Evolutionary conservation across 2,329 filamentous ascomycete species (phyloP).

Genomic region (Phialemoniopsis sp.): DNA sequence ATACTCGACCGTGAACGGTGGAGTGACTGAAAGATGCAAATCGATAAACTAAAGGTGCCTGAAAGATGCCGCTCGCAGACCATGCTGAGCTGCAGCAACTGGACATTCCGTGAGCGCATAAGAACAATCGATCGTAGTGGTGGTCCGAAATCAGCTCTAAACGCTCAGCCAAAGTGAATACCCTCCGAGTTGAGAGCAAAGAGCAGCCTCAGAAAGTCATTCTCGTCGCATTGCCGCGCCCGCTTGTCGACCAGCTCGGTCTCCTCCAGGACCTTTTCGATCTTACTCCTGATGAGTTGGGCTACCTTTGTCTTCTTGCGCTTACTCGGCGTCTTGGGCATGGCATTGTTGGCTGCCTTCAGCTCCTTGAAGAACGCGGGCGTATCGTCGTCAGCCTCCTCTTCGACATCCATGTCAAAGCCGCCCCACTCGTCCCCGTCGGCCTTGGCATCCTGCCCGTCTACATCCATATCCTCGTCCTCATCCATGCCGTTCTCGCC

Average conservation of each 20-base stretch:
- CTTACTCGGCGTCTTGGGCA: conserved; percentile 58
- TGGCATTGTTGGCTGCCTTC: conserved; percentile 25
- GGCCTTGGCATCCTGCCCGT: conserved; percentile 24
- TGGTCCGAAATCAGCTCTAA: conserved; percentile 4
- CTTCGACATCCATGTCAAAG: conserved; percentile 41
- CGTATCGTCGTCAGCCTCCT: conserved; percentile 66
- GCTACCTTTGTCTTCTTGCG: conserved; percentile 78
- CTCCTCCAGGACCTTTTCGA: conserved; percentile 77
- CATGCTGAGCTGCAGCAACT: no score
- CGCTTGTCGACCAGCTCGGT: conserved; percentile 79
- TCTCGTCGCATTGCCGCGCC: conserved; percentile 84
- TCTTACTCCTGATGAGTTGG: conserved; percentile 80
- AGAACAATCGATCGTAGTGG: no score
- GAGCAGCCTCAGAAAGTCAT: conserved; percentile 80
- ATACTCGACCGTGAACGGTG: no score
- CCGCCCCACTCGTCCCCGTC: conserved; percentile 45
- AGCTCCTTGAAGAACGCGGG: conserved; percentile 78
- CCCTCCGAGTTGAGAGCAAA: conserved; percentile 85
- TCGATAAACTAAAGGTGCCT: no score
- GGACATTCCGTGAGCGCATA: no score
- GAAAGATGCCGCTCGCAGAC: no score
- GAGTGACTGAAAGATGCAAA: no score
- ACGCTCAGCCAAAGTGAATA: conserved; percentile 75
- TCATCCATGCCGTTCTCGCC: conserved; percentile 33
- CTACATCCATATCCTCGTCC: conserved; percentile 28